These are phyloP conservation scores for Fusarium piperis DNA, from an alignment of 2,329 filamentous ascomycete species.

Conservation along the genomic window DNA sequence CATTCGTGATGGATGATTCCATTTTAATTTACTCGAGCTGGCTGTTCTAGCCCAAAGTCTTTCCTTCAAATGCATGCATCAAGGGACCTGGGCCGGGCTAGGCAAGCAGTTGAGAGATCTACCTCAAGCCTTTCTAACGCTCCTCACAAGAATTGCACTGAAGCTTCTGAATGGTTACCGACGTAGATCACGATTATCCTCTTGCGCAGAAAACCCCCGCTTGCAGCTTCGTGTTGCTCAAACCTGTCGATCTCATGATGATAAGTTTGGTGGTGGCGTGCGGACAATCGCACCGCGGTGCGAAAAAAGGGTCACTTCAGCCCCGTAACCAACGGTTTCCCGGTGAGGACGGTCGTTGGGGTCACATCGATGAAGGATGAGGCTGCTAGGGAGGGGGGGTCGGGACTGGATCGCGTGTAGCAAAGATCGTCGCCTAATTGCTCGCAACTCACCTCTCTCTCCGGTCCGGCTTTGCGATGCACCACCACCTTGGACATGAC, in stretches of 20 bases:
- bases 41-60: not conserved
- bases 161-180: not conserved
- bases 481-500: not conserved
- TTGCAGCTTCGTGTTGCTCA: not conserved
- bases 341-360: constrained; percentile 34
- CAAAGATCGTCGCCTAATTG: constrained; percentile 37
- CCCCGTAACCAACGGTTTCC: constrained; percentile 15
- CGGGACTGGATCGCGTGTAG: constrained; percentile 31
- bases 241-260: constrained; percentile 22
- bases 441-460: not conserved
- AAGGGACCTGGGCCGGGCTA: not conserved
- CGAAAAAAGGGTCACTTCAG: not conserved
- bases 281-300: too few species aligned
- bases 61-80: not conserved
- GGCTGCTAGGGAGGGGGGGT: constrained; percentile 12
- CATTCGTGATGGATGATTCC: not conserved
- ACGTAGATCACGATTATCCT: constrained; percentile 19
- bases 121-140: not conserved
- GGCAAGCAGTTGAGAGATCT: not conserved
- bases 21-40: not conserved
- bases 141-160: not conserved
- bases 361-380: constrained; percentile 21
- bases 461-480: constrained; percentile 15
- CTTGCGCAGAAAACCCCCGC: not conserved
- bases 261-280: constrained; percentile 17